Conservation (phyloP, 345 rosid species). For the Raphanus sativus region DNA sequence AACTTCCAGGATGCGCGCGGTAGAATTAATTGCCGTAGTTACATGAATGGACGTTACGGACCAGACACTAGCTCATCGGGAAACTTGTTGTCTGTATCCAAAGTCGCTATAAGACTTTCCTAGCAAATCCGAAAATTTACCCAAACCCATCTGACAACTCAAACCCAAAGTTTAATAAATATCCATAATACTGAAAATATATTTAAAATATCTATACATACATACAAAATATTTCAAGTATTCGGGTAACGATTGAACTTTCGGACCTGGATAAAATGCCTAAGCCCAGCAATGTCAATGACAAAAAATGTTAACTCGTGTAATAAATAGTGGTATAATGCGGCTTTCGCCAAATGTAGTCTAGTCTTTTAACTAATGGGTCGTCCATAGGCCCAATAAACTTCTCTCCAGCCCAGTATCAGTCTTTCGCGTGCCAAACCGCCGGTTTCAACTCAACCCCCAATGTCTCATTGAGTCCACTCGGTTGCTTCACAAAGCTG, state of each 20-base stretch:
- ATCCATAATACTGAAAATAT: no score
- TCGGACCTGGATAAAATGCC: no score
- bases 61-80: not conserved
- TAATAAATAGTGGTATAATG: no score
- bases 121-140: not conserved
- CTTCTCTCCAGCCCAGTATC: not conserved
- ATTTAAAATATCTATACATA: no score
- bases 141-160: no score
- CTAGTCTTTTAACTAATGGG: conserved; percentile 1
- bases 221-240: no score
- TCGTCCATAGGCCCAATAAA: not conserved
- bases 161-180: no score
- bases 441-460: not conserved
- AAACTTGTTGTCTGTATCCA: conserved; percentile 1
- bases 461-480: conserved; percentile 16
- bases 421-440: not conserved
- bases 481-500: conserved; percentile 9
- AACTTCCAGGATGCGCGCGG: not conserved
- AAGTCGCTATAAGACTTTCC: not conserved
- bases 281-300: no score
- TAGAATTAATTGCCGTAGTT: not conserved
- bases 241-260: no score
- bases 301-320: not conserved
- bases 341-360: not conserved
- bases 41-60: not conserved